These are phyloP conservation scores for Elongisporangium senticosum DNA, from an alignment of 352 stramenopile genomes.

Conservation along the genomic window DNA sequence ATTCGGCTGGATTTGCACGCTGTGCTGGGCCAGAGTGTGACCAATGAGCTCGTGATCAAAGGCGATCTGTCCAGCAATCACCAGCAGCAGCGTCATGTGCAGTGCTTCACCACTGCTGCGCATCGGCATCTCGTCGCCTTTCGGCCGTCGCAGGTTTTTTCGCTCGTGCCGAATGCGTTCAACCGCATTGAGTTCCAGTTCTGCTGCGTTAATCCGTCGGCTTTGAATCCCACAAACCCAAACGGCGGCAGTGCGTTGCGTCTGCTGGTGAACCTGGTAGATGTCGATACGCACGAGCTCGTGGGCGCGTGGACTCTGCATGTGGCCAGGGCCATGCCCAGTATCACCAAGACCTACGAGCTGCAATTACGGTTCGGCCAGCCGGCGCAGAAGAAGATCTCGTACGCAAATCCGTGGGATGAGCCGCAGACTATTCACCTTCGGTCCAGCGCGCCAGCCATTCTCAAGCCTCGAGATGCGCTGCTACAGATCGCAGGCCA, in stretches of 20 bases:
- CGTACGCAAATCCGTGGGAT: constrained; percentile 92
- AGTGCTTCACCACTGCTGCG: constrained; percentile 47
- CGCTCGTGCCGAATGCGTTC: constrained; percentile 86
- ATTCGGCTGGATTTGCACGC: constrained; percentile 76
- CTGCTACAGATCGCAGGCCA: constrained; percentile 46
- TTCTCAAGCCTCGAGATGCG: constrained; percentile 71
- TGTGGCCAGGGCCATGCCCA: constrained; percentile 61
- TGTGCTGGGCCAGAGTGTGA: constrained; percentile 75
- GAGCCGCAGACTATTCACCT: constrained; percentile 77
- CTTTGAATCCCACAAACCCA: neutral
- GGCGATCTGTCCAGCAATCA: constrained; percentile 47
- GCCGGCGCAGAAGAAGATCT: constrained; percentile 88
- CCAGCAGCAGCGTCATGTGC: constrained; percentile 26
- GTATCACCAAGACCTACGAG: constrained; percentile 92
- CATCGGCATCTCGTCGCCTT: constrained; percentile 55
- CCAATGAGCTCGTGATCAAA: constrained; percentile 87
- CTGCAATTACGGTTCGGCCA: constrained; percentile 56
- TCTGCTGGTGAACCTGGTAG: constrained; percentile 85
- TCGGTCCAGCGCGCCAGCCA: constrained; percentile 61
- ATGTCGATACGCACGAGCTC: constrained; percentile 87
- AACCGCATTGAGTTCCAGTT: constrained; percentile 87
- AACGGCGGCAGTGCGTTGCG: neutral
- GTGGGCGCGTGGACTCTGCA: constrained; percentile 87
- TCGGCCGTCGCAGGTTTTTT: constrained; percentile 73
- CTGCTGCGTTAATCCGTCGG: constrained; percentile 40